Evolutionary conservation across 2,329 filamentous ascomycete species (phyloP), one percentile per base, ranked within the genome.

Genomic region (Pseudogymnoascus sp.): DNA sequence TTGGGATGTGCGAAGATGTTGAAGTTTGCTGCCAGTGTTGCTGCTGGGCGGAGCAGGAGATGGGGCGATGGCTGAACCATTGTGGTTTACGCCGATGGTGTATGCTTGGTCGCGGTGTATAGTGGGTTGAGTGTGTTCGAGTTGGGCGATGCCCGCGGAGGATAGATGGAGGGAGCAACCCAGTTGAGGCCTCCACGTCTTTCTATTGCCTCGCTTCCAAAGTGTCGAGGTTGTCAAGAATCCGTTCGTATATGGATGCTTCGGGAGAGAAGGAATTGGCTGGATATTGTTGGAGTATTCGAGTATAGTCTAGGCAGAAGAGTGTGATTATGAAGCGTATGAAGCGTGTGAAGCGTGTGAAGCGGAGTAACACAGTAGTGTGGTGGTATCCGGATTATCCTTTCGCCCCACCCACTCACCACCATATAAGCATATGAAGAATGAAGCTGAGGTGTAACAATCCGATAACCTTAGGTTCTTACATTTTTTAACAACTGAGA

Each of bases 11-110:
- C 77, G 73, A 59, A 78, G 78, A 44, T 75, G 76, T 67, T 82
- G 79, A 42, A 88, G 78, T 70, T 82, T 85, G 53, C 71, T 66
- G 63, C 67, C 3, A 73, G 63, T 25, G 79, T 77, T 10, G 78
- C 75, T 71, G 84, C 78, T 21, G 79, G 75, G 63, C 77, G 80
- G 66, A 82, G 77, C 44, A 75, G 73, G 44, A 79, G 75, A 38
- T 78, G 74, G 2, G 78, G 73, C 1, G 81, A 78, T 23, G 77
- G 75, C 71, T 81, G 84, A 81, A 87, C 85, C 70, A 70, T 76
- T 59, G 50, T 68, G 62, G 34, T 37, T 8, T 40, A 25, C 28
- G n/a, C 8, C 6, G 12, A 7, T 16, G 56, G n/a, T 38, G 31
- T 59, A 21, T 36, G 31, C 7, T 38, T 8, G 28, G 10, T 31